Conservation (phyloP, 768 basidiomycete species). For the Naganishia friedmannii region DNA sequence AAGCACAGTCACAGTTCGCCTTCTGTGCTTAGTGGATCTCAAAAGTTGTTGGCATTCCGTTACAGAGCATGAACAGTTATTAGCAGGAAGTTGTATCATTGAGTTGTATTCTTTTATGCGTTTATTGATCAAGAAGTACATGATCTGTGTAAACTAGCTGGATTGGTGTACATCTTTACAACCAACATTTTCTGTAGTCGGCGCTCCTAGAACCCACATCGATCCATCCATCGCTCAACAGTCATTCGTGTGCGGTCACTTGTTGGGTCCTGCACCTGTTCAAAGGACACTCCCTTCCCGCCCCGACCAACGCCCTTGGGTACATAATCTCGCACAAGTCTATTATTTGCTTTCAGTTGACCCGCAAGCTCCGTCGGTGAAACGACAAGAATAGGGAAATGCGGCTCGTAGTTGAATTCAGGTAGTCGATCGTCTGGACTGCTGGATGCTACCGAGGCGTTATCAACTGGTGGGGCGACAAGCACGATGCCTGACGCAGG, state of each 20-base stretch:
- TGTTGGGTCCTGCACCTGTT: constrained; percentile 38
- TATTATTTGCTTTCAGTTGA: constrained; percentile 52
- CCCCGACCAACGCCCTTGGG: constrained; percentile 53
- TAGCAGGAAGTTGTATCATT: neutral
- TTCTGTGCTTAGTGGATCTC: constrained; percentile 14
- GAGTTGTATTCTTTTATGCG: constrained; percentile 3
- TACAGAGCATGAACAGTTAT: constrained; percentile 5
- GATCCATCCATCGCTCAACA: constrained; percentile 44
- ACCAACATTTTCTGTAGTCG: neutral
- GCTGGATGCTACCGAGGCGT: constrained; percentile 35
- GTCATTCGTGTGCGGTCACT: constrained; percentile 53
- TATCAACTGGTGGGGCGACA: constrained; percentile 60
- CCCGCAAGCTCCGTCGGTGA: constrained; percentile 52
- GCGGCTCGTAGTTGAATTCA: constrained; percentile 63
- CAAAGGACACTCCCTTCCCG: constrained; percentile 47
- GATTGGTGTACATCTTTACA: neutral
- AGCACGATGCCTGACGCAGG: constrained; percentile 65
- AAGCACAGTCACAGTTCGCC: constrained; percentile 10
- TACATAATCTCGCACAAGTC: constrained; percentile 55
- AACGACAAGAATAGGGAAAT: constrained; percentile 63
- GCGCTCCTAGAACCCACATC: constrained; percentile 35
- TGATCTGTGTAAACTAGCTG: neutral
- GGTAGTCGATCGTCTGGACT: constrained; percentile 12
- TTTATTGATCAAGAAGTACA: neutral
- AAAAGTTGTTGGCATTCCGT: constrained; percentile 18